Evolutionary conservation across 176 grass and related monocot species (phyloP), one percentile per base, ranked within the genome.

Genomic region (Raddia distichophylla): DNA sequence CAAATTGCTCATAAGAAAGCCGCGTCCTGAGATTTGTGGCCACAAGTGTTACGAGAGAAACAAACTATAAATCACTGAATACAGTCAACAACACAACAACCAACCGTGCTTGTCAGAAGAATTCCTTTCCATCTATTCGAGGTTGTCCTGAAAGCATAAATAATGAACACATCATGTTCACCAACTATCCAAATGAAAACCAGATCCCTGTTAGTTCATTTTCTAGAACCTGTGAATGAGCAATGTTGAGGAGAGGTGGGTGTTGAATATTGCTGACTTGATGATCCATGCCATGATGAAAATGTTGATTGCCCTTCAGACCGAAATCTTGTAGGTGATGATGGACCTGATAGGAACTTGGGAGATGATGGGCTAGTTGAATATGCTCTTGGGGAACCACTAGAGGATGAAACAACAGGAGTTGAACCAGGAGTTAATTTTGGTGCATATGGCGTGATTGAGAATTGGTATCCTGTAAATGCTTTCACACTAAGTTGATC

Each of bases 81-180:
- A 84, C 32, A 52, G 13, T 74, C 6, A 47, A 82, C 13, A 62
- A 64, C 50, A 81, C 46, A 77, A 27, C 44, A 60, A 78, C 82
- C n/a, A 84, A 99, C 91, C 96, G 88, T 69, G 93, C 96, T 90
- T 95, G 96, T 46, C 96, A 89, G 78, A 99, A 99, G 77, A 99
- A 91, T 83, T 99, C 96, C 85, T 99, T 99, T 84, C 91, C 96
- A 82, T 91, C 93, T 78, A 95, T 88, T 71, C 73, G 87, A 86
- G 93, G 93, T 18, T 76, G 82, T 54, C 88, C 96, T 99, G 66
- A 27, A 72, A 86, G 55, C 20, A 77, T 78, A 69, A 60, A 61
- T 27, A 27, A 27, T 2, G 59, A 71, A 64, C 3, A 47, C 19
- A n/a, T 27, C 2, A 17, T 49, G 10, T 80, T 84, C 50, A 90